These are phyloP conservation scores for Mimosa bimucronata DNA, from an alignment of 306 rosid species.

Conservation along the genomic window DNA sequence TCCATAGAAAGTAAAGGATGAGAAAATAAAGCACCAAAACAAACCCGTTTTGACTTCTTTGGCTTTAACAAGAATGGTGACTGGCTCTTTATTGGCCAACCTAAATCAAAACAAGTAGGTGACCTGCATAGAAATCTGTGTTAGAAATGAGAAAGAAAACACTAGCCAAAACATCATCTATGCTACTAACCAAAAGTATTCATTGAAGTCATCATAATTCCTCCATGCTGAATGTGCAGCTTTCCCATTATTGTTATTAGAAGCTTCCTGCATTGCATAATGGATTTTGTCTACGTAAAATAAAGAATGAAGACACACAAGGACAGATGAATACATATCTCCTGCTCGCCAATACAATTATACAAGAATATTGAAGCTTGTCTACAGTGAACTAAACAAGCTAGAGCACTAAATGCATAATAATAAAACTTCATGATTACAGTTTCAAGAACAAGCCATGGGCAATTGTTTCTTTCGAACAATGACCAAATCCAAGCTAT, in stretches of 20 bases:
- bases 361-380: not conserved
- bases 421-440: not conserved
- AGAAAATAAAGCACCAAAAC: slow-evolving; percentile 41
- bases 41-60: slow-evolving; percentile 73
- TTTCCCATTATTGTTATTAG: slow-evolving; percentile 72
- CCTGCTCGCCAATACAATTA: not conserved
- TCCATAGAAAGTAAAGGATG: not conserved
- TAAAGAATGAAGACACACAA: not conserved
- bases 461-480: not conserved
- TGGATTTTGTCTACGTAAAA: not conserved
- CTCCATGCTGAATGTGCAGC: slow-evolving; percentile 99
- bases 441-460: not conserved
- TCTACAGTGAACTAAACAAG: not conserved
- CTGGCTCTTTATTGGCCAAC: slow-evolving; percentile 73
- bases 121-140: slow-evolving; percentile 70
- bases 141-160: slow-evolving; percentile 29
- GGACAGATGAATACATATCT: not conserved
- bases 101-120: slow-evolving; percentile 81
- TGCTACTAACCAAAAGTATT: slow-evolving; percentile 86
- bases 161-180: slow-evolving; percentile 11
- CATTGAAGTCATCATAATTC: slow-evolving; percentile 97
- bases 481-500: not conserved
- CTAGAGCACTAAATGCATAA: not conserved
- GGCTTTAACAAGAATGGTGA: slow-evolving; percentile 70
- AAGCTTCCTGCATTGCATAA: slow-evolving; percentile 71